Base-by-base conservation (phyloP, 1,139 yeast genomes). In the Kurtzmaniella quercitrusa region DNA sequence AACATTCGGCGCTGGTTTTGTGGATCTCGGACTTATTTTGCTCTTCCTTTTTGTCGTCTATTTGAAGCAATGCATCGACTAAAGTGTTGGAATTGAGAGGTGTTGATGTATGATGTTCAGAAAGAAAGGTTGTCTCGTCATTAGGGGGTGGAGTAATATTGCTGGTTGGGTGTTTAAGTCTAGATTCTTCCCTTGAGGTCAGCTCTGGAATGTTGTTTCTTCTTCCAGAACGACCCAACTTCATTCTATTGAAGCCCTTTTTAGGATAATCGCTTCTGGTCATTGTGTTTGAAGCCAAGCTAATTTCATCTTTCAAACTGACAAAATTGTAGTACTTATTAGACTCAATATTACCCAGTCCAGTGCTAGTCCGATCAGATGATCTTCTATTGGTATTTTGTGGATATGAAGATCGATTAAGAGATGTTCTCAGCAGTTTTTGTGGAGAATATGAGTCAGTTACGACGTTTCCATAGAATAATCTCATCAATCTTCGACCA, bases 301-400 rank as follows among this genome's bases (percentile, higher is more conserved):
- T 52, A 16, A 73, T 64, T 15, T 59, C 62, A 43, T 72, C 76
- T 41, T 62, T 62, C 29, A 73, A 60, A 50, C 75, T 69, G 9
- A 62, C 54, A 49, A 71, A 72, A 5, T 51, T 50, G 48, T 68
- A 72, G 11, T 33, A 11, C 36, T 33, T 33, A 11, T 38, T 18
- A 11, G 33, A 9, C 15, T 25, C 34, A 3, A 38, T 14, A 15
- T 40, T 21, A 25, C 31, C 29, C 27, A 39, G 37, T 9, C 45
- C 38, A 29, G 46, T 50, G 34, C 31, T 27, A 4, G 5, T 27
- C 31, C 31, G 12, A 4, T 27, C 31, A 10, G 31, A 27, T 6
- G 14, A 11, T 10, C 14, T 27, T 27, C 14, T 12, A 23, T 47
- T 50, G 34, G 47, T 51, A 31, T 48, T 38, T 39, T 46, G 51